Percentiles rank a stretch among this genome's conserved stretches.
Evolutionary conservation across 2,329 filamentous ascomycete species (phyloP).

Genomic region (Ramularia collo-cygni): DNA sequence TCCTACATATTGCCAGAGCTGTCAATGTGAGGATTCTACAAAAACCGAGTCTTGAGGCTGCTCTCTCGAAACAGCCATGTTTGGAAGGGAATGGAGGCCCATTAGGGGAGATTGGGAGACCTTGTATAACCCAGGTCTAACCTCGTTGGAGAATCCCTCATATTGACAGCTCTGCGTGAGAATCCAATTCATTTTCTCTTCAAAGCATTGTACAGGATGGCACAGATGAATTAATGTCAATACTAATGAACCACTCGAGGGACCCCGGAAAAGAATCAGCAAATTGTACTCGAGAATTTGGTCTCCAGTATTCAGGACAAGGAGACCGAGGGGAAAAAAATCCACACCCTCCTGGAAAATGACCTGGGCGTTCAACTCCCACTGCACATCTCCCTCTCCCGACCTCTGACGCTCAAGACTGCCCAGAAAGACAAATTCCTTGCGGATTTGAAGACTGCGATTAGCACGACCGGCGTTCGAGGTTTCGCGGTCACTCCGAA

Average conservation of each 20-base stretch:
- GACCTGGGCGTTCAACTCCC: conserved; percentile 72
- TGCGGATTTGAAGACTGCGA: conserved; percentile 42
- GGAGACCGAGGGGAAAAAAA: conserved; percentile 11
- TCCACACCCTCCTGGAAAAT: conserved; percentile 66
- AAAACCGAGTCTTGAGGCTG: too few relatives aligned
- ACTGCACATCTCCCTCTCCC: conserved; percentile 84
- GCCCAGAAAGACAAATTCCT: conserved; percentile 66
- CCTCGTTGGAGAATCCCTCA: too few relatives aligned
- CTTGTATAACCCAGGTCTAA: too few relatives aligned
- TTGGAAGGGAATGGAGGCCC: too few relatives aligned
- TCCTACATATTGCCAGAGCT: too few relatives aligned
- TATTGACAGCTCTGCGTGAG: too few relatives aligned
- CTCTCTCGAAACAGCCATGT: too few relatives aligned
- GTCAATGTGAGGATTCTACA: too few relatives aligned
- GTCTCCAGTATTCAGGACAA: conserved; percentile 32
- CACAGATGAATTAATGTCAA: neutral
- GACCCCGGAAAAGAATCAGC: conserved; percentile 48
- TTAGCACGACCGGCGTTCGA: conserved; percentile 38
- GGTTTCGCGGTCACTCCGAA: conserved; percentile 42
- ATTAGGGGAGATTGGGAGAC: too few relatives aligned
- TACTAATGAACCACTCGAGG: conserved; percentile 35
- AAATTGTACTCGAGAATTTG: conserved; percentile 29
- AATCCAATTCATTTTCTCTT: conserved; percentile 1
- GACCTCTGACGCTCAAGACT: conserved; percentile 67
- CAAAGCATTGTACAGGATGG: neutral